Percentiles rank a stretch among this genome's conserved stretches.
Conservation (phyloP, 179 eudicot species). For the Beta macrorhiza region DNA sequence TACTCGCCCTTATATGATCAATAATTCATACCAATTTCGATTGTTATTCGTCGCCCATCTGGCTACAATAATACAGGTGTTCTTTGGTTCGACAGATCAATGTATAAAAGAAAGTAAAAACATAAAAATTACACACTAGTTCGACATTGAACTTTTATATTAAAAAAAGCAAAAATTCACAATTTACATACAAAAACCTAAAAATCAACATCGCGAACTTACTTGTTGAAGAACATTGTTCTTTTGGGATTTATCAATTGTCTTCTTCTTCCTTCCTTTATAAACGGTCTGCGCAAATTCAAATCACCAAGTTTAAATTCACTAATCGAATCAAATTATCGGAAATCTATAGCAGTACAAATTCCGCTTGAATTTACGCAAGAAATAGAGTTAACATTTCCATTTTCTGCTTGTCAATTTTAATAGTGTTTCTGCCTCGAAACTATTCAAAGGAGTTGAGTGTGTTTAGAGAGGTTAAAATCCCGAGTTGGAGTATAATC, state of each 20-base stretch:
- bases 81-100: too few relatives aligned
- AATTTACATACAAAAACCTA: neutral
- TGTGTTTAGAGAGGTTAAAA: too few relatives aligned
- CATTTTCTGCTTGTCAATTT: neutral
- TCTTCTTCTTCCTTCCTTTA: constrained; percentile 85
- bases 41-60: too few relatives aligned
- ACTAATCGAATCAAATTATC: constrained; percentile 27
- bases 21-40: too few relatives aligned
- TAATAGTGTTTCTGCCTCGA: neutral
- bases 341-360: neutral
- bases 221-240: constrained; percentile 95
- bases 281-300: constrained; percentile 61
- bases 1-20: too few relatives aligned
- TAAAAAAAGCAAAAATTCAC: neutral
- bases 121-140: neutral
- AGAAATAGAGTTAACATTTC: neutral
- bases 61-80: too few relatives aligned
- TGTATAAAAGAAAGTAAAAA: too few relatives aligned
- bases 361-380: neutral
- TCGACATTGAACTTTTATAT: neutral
- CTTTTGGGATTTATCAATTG: constrained; percentile 76
- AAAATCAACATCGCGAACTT: constrained; percentile 22
- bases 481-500: too few relatives aligned
- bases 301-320: neutral
- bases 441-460: too few relatives aligned